These are phyloP conservation scores for Penicillium fimorum DNA, from an alignment of 495 filamentous ascomycete species.

Conservation along the genomic window DNA sequence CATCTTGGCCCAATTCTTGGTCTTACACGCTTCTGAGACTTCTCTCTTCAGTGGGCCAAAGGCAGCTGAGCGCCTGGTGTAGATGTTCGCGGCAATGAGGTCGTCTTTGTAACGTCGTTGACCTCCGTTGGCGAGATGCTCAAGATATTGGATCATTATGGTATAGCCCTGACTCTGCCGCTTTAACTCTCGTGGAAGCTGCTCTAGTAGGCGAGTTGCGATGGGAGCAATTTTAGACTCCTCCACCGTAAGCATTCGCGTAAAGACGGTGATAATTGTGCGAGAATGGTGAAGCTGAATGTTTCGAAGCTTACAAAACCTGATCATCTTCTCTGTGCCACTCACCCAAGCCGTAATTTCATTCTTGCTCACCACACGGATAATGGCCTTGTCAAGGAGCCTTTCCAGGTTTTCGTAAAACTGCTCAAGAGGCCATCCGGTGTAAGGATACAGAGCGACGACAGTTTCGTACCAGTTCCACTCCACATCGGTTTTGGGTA, in stretches of 20 bases:
- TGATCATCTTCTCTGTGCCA: constrained; percentile 15
- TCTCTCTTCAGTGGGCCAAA: not conserved
- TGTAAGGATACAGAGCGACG: constrained; percentile 27
- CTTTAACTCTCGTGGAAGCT: not conserved
- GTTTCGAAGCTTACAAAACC: constrained; percentile 26
- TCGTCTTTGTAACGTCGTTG: not conserved
- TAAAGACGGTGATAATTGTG: constrained; percentile 24
- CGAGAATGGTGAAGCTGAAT: constrained; percentile 26
- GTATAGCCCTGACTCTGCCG: not conserved
- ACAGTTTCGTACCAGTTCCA: constrained; percentile 32
- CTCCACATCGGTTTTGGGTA: constrained; percentile 17
- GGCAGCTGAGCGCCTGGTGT: constrained; percentile 5
- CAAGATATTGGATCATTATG: constrained; percentile 3
- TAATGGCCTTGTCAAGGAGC: constrained; percentile 24
- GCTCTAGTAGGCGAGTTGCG: constrained; percentile 3
- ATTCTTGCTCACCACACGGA: constrained; percentile 26
- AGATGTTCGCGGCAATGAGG: not conserved
- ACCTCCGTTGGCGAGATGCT: constrained; percentile 3
- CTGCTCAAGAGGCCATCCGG: constrained; percentile 25
- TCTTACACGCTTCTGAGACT: not conserved
- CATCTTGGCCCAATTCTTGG: constrained; percentile 1
- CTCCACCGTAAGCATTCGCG: constrained; percentile 20
- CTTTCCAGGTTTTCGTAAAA: constrained; percentile 25
- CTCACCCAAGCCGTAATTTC: constrained; percentile 18
- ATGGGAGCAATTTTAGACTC: constrained; percentile 2